Conservation (phyloP, 495 filamentous ascomycete species). For the Neurospora sp. region DNA sequence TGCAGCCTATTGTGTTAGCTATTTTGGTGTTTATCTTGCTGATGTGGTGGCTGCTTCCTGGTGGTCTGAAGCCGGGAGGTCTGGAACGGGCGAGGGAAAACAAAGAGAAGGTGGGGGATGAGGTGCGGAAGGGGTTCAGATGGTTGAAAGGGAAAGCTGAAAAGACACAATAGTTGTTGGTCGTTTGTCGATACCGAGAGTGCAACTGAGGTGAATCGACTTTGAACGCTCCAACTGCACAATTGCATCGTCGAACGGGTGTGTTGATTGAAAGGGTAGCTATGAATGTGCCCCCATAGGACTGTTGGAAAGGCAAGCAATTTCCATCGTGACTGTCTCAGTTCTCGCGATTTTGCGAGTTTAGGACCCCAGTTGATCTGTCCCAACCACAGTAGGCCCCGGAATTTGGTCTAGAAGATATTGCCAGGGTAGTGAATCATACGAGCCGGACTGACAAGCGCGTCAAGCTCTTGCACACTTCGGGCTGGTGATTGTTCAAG, state of each 20-base stretch:
- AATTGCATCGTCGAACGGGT: not conserved
- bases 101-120: constrained; percentile 18
- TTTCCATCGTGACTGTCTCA: not conserved
- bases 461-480: not conserved
- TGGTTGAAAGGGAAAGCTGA: constrained; percentile 9
- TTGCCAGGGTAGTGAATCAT: not conserved
- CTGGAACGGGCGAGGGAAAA: constrained; percentile 25
- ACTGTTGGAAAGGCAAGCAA: not conserved
- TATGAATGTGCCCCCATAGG: not conserved
- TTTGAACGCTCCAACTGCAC: not conserved
- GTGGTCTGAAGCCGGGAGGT: constrained; percentile 20
- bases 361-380: not conserved
- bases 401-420: not conserved
- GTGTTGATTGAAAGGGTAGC: not conserved
- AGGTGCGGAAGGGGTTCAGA: constrained; percentile 1
- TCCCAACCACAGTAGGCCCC: not conserved
- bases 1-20: constrained; percentile 68
- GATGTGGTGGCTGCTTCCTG: constrained; percentile 38
- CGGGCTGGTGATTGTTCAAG: not conserved
- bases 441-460: not conserved
- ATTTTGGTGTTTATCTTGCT: constrained; percentile 49
- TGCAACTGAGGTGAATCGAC: not conserved
- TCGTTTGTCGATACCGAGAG: not conserved
- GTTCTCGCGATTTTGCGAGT: not conserved
- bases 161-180: not conserved